Evolutionary conservation across 2,329 filamentous ascomycete species (phyloP), one percentile per base, ranked within the genome.

Genomic region (Trichoderma sp.): DNA sequence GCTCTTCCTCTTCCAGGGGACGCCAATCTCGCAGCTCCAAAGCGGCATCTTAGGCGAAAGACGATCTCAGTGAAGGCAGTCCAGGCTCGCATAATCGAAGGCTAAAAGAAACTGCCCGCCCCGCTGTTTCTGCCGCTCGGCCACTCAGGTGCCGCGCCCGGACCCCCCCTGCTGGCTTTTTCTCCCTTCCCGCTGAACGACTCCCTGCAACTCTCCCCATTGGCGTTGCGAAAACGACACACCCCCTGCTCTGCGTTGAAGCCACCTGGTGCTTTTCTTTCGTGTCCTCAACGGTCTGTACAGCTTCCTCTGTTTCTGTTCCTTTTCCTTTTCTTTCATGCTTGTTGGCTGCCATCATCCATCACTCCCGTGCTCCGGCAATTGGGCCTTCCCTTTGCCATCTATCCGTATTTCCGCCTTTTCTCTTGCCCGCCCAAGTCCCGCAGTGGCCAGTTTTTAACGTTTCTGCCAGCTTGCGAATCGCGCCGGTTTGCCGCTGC

Each of bases 241-340:
- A 76, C 75, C 77, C 76, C 76, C 68, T 71, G 72, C 72, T 68
- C 57, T 73, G 72, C 58, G 72, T 77, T 79, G 73, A 77, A 79
- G 78, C 78, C 78, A 79, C 78, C 77, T 78, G 77, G 77, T 79
- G 76, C 79, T 73, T 79, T 79, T 61, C 76, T 72, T 71, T 72
- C 68, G 68, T 63, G 68, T 64, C 68, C 68, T 64, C 15, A 63
- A 63, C 68, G 34, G 68, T 39, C 47, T 17, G 34, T 55, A 63
- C 55, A 26, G 39, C 36, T 26, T 47, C 17, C 13, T 55, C 20
- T 53, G 11, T 20, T 13, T 55, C 20, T 53, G 11, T 20, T 13
- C 30, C 8, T 72, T 68, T 74, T 73, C 70, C 74, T 72, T 68
- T 73, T 71, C 73, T 73, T 74, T 66, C 36, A 63, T 57, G 32